Evolutionary conservation across 305 asterid genomes (phyloP).

Genomic region (Fraxinus xanthoxyloides): DNA sequence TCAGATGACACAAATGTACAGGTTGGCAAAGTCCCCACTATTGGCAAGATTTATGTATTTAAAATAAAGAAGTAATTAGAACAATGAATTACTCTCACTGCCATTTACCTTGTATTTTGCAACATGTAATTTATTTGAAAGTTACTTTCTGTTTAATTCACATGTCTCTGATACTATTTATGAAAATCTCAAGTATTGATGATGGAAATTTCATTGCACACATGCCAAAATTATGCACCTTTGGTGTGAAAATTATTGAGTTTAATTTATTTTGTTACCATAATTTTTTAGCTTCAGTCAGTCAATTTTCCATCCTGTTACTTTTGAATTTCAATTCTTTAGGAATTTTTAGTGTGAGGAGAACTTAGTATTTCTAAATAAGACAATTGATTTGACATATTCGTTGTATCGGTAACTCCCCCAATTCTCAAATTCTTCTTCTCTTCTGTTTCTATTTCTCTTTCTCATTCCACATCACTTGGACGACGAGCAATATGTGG

Average conservation of each 20-base stretch:
- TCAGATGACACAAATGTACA: constrained; percentile 47
- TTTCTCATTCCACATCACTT: neutral
- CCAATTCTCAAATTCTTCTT: neutral
- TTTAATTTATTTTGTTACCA: too few relatives aligned
- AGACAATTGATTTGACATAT: neutral
- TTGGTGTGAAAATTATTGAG: too few relatives aligned
- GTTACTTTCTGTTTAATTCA: neutral
- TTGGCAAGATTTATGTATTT: neutral
- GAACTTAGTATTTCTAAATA: neutral
- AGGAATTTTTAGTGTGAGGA: neutral
- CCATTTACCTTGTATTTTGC: neutral
- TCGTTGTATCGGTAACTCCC: neutral
- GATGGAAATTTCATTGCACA: neutral
- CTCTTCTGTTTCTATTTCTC: neutral
- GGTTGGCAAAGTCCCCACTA: constrained; percentile 30
- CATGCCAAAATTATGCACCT: too few relatives aligned
- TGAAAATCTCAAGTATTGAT: neutral
- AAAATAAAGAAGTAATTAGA: neutral
- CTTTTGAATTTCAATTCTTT: neutral
- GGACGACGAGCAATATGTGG: neutral
- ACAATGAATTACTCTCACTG: neutral
- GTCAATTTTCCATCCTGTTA: neutral
- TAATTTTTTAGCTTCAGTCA: too few relatives aligned
- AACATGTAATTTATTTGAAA: neutral
- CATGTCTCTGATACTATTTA: neutral